Evolutionary conservation across 371 early-diverging fungal genomes (phyloP).

Genomic region (Umbelopsis sp.): DNA sequence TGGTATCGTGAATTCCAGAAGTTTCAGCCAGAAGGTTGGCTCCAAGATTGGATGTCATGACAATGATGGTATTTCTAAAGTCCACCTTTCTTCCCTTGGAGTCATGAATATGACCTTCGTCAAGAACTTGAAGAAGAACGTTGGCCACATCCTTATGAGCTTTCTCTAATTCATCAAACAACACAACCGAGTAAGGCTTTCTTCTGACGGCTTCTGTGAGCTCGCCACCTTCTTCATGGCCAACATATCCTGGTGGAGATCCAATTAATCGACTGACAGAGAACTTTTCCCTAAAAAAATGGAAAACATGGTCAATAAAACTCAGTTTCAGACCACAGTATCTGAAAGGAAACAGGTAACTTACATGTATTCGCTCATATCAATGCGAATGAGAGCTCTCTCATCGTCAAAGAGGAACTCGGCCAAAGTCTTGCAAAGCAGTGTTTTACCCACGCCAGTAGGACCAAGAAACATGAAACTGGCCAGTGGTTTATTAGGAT

Average conservation of each 20-base stretch:
- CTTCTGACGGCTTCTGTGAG: conserved; percentile 90
- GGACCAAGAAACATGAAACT: conserved; percentile 94
- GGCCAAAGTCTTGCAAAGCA: conserved; percentile 87
- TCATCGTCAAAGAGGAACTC: conserved; percentile 89
- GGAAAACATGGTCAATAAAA: background rate
- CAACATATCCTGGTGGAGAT: conserved; percentile 90
- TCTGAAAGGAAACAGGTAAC: conserved; percentile 26
- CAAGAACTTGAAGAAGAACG: conserved; percentile 83
- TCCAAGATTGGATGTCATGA: conserved; percentile 90
- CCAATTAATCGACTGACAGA: conserved; percentile 89
- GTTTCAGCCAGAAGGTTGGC: conserved; percentile 58
- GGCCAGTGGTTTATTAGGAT: conserved; percentile 83
- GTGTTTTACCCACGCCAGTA: conserved; percentile 88
- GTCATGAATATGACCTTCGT: conserved; percentile 92
- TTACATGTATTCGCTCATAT: conserved; percentile 93
- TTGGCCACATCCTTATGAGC: conserved; percentile 85
- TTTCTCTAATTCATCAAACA: conserved; percentile 94
- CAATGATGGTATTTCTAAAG: conserved; percentile 92
- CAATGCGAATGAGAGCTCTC: conserved; percentile 83
- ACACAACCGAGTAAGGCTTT: conserved; percentile 86
- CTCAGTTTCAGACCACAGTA: too few relatives aligned
- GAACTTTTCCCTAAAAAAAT: conserved; percentile 49
- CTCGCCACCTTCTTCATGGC: conserved; percentile 83
- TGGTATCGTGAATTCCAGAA: conserved; percentile 25
- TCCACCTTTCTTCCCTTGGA: conserved; percentile 83